A percentile compares a stretch with the other conserved stretches of the same genome.
phyloP scores from a whole-genome alignment of 805 yeast species.

The Hanseniaspora meyeri region DNA sequence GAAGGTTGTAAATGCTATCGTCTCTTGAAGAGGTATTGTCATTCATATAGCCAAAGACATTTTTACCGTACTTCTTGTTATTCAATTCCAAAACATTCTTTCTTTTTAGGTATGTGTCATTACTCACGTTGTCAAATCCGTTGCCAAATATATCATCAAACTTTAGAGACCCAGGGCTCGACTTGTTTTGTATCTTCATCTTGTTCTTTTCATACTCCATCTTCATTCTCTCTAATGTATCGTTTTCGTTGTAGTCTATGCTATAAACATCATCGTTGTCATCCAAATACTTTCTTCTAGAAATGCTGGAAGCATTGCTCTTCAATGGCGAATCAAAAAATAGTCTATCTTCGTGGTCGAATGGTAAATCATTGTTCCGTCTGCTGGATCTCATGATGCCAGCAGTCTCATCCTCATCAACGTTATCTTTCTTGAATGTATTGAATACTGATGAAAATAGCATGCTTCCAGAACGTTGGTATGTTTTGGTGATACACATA shows the following conservation, averaged over 20 bases:
- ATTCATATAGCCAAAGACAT: background rate
- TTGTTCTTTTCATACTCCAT: slow-evolving; percentile 10
- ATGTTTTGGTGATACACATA: background rate
- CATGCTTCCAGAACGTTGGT: background rate
- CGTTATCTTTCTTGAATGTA: background rate
- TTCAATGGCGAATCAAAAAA: slow-evolving; percentile 1
- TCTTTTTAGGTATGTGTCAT: background rate
- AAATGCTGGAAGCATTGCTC: background rate
- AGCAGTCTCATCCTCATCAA: slow-evolving; percentile 3
- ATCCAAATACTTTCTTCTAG: background rate
- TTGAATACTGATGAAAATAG: slow-evolving; percentile 10
- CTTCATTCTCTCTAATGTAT: slow-evolving; percentile 6
- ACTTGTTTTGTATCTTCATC: background rate
- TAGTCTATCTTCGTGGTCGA: slow-evolving; percentile 1
- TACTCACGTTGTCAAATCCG: background rate
- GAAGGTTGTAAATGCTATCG: slow-evolving; percentile 8
- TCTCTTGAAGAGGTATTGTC: background rate
- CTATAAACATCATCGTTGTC: background rate
- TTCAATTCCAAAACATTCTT: background rate
- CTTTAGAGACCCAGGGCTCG: background rate
- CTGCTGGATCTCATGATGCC: slow-evolving; percentile 2
- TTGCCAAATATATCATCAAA: slow-evolving; percentile 10
- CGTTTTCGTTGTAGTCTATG: background rate
- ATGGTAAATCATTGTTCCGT: background rate
- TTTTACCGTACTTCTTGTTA: background rate